Evolutionary conservation across 2,329 filamentous ascomycete genomes (phyloP), one percentile per base, ranked within the genome.

Genomic region (Cadophora sp.): DNA sequence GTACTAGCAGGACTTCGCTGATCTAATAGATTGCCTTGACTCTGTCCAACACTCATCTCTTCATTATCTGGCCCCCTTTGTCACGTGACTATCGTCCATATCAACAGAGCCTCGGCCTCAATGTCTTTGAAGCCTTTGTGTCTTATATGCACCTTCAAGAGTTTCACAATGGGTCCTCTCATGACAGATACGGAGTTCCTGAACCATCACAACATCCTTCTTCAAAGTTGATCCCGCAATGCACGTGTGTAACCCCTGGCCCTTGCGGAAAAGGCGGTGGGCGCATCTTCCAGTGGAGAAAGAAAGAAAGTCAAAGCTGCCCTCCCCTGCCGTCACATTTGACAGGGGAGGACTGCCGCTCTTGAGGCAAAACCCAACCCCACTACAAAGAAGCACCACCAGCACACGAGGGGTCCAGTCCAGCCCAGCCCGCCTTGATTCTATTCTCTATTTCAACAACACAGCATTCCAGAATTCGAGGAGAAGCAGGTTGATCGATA

Each of bases 311-410:
- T n/a, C 31, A 34, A 34, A 34, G 31, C 31, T 11, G 31, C 31
- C 31, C n/a, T n/a, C n/a, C n/a, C 34, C 31, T 11, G 40, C 40
- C 14, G 40, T 16, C 40, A 16, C 11, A 12, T 16, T 43, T 3
- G 16, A 43, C 16, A 43, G 40, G 40, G 40, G 40, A 34, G 58
- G 34, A 51, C 29, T 43, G 61, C 34, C 26, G 46, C 56, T 46
- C 46, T 34, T 16, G 53, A 53, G 51, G 56, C 55, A 31, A 58
- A 29, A 24, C 58, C 43, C 43, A 48, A 64, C 70, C 70, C 70
- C 68, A 67, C 69, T 64, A 50, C 66, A 60, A 27, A 68, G 40
- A 27, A 68, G 40, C 53, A 55, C 34, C 66, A n/a, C 19, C 37
- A 59, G 19, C 40, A 43, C 40, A 43, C 40, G 40, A 43, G 40